These are phyloP conservation scores for Dunaliella sp. DNA, from an alignment of 139 green algal species.

Conservation along the genomic window DNA sequence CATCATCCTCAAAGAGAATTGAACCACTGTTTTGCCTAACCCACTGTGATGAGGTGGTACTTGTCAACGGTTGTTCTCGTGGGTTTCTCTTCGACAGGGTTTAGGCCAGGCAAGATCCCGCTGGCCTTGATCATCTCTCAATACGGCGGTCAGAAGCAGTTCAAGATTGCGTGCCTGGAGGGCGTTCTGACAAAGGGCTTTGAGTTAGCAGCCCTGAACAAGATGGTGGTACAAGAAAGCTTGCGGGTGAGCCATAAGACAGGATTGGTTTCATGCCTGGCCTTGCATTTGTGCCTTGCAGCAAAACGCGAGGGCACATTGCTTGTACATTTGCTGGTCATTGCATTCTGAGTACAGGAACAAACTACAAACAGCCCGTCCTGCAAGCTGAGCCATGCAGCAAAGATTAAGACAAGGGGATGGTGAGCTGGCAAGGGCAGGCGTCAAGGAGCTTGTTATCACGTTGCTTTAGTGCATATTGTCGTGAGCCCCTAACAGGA, in stretches of 20 bases:
- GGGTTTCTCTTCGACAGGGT: too few species aligned
- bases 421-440: too few species aligned
- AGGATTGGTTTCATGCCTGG: neutral
- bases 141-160: slow-evolving; percentile 38
- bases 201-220: neutral
- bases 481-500: too few species aligned
- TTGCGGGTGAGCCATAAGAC: slow-evolving; percentile 23
- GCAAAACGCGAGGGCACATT: too few species aligned
- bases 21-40: neutral
- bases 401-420: too few species aligned
- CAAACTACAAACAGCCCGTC: neutral
- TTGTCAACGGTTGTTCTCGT: too few species aligned
- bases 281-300: neutral
- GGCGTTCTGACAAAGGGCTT: slow-evolving; percentile 36
- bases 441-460: too few species aligned
- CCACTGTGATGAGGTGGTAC: too few species aligned
- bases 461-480: too few species aligned
- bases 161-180: slow-evolving; percentile 53
- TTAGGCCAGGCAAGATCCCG: slow-evolving; percentile 41
- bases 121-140: slow-evolving; percentile 45
- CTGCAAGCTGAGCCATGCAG: neutral
- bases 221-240: slow-evolving; percentile 26
- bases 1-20: neutral
- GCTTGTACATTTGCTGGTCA: neutral
- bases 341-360: neutral